phyloP scores from a whole-genome alignment of 805 yeast species.

The Spencermartinsiella europaea region DNA sequence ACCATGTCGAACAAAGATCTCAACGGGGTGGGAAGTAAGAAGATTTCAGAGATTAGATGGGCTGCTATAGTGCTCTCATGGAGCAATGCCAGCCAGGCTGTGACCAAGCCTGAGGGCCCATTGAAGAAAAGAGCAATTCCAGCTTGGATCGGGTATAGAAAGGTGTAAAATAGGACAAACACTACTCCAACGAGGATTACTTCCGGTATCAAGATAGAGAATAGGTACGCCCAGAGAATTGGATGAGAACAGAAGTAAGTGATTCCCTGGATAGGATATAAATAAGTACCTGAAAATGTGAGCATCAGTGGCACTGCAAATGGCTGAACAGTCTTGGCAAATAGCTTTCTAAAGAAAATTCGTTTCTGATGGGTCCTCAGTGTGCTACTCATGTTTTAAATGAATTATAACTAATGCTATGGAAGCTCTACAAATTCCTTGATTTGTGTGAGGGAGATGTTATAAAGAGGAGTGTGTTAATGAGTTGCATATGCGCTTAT shows the following conservation, averaged over 20 bases:
- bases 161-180: constrained; percentile 33
- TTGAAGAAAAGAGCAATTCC: constrained; percentile 38
- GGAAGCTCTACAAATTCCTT: too few species aligned
- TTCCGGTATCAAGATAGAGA: constrained; percentile 44
- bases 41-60: constrained; percentile 36
- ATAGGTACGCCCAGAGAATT: constrained; percentile 43
- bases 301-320: constrained; percentile 23
- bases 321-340: constrained; percentile 18
- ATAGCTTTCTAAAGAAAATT: neutral
- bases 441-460: too few species aligned
- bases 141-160: constrained; percentile 44
- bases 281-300: constrained; percentile 23
- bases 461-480: too few species aligned
- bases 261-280: constrained; percentile 38
- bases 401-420: too few species aligned
- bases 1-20: constrained; percentile 45
- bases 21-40: constrained; percentile 46
- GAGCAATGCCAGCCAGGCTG: constrained; percentile 41
- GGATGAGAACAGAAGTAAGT: constrained; percentile 38
- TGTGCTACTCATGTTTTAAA: neutral
- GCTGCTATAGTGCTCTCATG: constrained; percentile 42
- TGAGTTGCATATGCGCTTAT: too few species aligned
- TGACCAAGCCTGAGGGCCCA: constrained; percentile 48
- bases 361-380: neutral
- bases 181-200: constrained; percentile 36